Evolutionary conservation across 257 asterid species (phyloP).

Genomic region (Salvia splendens): DNA sequence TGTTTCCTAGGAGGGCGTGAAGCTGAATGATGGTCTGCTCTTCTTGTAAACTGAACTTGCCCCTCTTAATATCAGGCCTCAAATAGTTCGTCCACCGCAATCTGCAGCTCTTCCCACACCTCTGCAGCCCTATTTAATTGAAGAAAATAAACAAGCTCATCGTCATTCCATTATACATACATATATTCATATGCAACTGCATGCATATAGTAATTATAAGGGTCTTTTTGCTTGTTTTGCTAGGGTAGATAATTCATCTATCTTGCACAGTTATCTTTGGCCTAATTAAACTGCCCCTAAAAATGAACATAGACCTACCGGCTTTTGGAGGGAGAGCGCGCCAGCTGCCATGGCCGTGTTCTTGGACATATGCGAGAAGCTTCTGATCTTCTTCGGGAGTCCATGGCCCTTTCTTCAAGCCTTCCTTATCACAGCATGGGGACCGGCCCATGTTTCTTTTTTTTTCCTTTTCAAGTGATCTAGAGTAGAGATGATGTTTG

Average conservation of each 20-base stretch:
- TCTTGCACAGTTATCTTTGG: no score
- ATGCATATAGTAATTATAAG: no score
- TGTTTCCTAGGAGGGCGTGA: slow-evolving; percentile 58
- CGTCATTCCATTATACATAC: neutral
- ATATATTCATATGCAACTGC: no score
- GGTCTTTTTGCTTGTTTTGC: no score
- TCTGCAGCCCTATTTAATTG: slow-evolving; percentile 32
- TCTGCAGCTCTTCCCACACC: slow-evolving; percentile 48
- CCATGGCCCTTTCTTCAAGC: slow-evolving; percentile 66
- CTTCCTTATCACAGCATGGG: slow-evolving; percentile 50
- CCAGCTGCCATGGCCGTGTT: slow-evolving; percentile 68
- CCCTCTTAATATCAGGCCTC: slow-evolving; percentile 43
- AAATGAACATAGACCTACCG: slow-evolving; percentile 29
- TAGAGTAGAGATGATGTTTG: neutral
- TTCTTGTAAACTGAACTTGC: slow-evolving; percentile 45
- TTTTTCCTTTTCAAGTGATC: neutral
- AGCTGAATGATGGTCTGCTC: slow-evolving; percentile 60
- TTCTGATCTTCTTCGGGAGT: slow-evolving; percentile 54
- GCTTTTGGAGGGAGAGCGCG: slow-evolving; percentile 58
- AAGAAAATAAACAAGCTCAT: neutral
- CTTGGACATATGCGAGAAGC: slow-evolving; percentile 44
- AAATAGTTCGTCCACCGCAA: slow-evolving; percentile 41
- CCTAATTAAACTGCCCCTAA: no score
- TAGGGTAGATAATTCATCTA: no score
- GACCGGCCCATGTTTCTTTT: slow-evolving; percentile 43